These are phyloP conservation scores for Russula earlei DNA, from an alignment of 768 basidiomycete species.

Conservation along the genomic window DNA sequence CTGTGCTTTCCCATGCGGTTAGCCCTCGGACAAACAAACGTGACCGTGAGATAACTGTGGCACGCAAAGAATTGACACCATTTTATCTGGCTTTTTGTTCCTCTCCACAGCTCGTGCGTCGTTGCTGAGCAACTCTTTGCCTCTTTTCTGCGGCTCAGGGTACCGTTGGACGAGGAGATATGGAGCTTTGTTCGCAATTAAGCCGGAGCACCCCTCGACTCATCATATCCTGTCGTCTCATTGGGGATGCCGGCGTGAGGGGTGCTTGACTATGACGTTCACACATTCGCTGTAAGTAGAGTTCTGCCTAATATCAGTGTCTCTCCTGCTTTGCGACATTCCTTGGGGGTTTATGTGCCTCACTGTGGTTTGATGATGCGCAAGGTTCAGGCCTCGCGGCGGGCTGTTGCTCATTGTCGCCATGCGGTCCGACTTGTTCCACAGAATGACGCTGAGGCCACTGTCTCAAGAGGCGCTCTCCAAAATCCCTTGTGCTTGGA, in stretches of 20 bases:
- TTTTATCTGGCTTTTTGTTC: neutral
- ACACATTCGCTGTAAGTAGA: constrained; percentile 28
- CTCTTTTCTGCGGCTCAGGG: constrained; percentile 36
- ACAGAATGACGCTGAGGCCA: neutral
- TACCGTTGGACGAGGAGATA: constrained; percentile 43
- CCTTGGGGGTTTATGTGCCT: neutral
- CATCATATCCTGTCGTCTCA: constrained; percentile 28
- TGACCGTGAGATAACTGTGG: no score
- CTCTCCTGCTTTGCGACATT: neutral
- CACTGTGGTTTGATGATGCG: neutral
- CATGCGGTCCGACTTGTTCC: neutral
- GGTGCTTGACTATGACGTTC: constrained; percentile 72
- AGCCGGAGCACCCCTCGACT: constrained; percentile 63
- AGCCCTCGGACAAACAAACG: no score
- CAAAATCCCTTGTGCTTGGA: neutral
- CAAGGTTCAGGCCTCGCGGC: neutral
- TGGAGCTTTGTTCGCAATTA: constrained; percentile 52
- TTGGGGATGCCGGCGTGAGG: constrained; percentile 34
- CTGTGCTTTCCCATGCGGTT: no score
- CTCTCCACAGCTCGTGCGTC: constrained; percentile 31
- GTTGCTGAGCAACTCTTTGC: constrained; percentile 47
- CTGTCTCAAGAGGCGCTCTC: neutral
- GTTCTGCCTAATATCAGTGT: neutral
- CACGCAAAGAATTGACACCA: no score
- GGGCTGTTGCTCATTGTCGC: neutral